Conservation (phyloP, 768 basidiomycete species). For the Mrakia hoshinonis region DNA sequence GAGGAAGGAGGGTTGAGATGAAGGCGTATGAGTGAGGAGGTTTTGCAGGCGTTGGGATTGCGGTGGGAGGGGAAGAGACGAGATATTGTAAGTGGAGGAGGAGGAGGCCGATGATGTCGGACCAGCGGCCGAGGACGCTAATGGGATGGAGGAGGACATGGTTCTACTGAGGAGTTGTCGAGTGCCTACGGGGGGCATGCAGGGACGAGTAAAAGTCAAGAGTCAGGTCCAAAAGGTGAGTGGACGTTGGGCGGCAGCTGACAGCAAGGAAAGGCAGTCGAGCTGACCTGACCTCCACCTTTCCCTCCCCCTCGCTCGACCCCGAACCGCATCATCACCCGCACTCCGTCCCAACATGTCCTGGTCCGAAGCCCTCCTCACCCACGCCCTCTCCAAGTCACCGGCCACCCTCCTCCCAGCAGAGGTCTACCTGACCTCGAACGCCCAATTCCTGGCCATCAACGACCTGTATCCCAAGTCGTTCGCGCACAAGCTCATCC, state of each 20-base stretch:
- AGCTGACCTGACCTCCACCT: background rate
- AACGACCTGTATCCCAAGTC: constrained; percentile 16
- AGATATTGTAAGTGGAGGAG: background rate
- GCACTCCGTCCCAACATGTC: constrained; percentile 8
- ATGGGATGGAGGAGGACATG: background rate
- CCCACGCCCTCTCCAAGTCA: background rate
- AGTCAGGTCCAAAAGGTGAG: background rate
- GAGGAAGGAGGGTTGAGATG: background rate
- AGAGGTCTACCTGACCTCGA: constrained; percentile 1
- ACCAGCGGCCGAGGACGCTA: background rate
- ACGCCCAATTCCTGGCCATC: constrained; percentile 13
- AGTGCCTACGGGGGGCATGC: background rate
- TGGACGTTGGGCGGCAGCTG: background rate
- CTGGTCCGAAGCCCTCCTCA: constrained; percentile 13
- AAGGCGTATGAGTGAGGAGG: background rate
- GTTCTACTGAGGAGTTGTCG: background rate
- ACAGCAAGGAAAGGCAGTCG: background rate
- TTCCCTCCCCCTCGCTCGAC: background rate
- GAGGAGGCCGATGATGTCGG: background rate
- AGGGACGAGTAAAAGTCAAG: background rate
- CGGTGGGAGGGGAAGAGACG: constrained; percentile 26
- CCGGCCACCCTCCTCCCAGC: background rate
- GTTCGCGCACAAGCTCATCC: constrained; percentile 20
- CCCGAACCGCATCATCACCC: background rate
- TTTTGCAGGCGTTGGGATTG: constrained; percentile 12